Base-by-base conservation (phyloP, 305 asterid species). In the Fraxinus velutina region DNA sequence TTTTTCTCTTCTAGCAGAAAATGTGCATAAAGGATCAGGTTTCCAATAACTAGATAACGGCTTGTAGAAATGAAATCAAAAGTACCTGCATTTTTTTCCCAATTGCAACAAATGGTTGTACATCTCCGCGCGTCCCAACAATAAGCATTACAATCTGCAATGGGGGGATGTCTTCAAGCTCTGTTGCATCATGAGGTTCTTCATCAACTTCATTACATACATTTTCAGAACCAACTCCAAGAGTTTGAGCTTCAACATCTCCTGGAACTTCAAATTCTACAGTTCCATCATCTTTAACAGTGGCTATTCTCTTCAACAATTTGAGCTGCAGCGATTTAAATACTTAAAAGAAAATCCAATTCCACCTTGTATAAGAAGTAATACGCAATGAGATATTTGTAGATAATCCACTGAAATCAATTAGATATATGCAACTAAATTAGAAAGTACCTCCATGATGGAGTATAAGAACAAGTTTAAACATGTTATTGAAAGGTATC, bases 61-160 rank as follows among this genome's bases (percentile, higher is more conserved):
- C 64, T 70, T 29, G 55, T 83, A 39, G 80, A 80, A 62, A 78
- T 47, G 60, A 81, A 62, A 79, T 80, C 62, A 36, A 24, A 80
- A 32, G 76, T 89, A 89, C 96, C 97, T 91, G 96, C 77, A 91
- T 84, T 64, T 84, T 83, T 86, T 91, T 93, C 75, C 94, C 97
- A 82, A 93, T 93, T 83, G 96, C 97, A 85, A 89, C 88, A 91
- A 95, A 95, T 34, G 99, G 99, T 86, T 93, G 99, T 80, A 95
- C 99, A 88, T 95, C 99, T 79, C 98, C 98, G 79, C 98, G 95
- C 73, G 98, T 93, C 84, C 97, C 98, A 82, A 93, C 98, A 80
- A 93, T 93, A 82, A 93, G 98, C 86, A 93, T 91, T 76, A 93
- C 98, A 79, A 93, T 90, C 84, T 92, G 97, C 86, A 93, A 22